Percentiles rank a stretch among this genome's conserved stretches.
phyloP scores from a whole-genome alignment of 257 asterid genomes.

The Lycium barbarum region DNA sequence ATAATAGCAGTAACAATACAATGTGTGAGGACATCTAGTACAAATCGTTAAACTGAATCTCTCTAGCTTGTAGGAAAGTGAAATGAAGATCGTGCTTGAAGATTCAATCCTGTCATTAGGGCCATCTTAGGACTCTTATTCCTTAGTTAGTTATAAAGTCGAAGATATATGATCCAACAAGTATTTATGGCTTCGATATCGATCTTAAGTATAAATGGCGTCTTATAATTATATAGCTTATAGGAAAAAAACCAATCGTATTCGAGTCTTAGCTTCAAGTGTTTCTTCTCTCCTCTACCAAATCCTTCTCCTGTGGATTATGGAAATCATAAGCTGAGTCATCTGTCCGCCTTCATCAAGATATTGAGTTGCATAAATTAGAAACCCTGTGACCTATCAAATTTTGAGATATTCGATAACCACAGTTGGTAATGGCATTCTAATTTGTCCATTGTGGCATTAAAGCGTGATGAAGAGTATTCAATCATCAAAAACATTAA shows the following conservation, averaged over 20 bases:
- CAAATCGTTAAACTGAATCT: background rate
- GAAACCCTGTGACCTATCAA: background rate
- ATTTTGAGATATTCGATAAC: background rate
- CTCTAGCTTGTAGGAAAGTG: background rate
- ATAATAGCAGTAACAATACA: background rate
- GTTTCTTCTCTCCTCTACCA: background rate
- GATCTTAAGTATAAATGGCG: background rate
- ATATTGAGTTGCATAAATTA: background rate
- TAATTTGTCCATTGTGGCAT: background rate
- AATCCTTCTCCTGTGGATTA: background rate
- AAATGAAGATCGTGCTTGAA: background rate
- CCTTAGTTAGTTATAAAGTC: background rate
- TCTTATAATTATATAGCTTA: background rate
- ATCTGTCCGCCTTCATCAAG: background rate
- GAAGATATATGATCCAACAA: background rate
- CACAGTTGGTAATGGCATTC: too few relatives aligned
- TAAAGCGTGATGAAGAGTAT: background rate
- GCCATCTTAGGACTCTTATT: background rate
- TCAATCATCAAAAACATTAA: background rate
- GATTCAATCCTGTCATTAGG: background rate
- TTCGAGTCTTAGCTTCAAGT: background rate
- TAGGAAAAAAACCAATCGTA: background rate
- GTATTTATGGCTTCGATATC: background rate
- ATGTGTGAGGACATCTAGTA: background rate
- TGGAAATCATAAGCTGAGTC: background rate